These are phyloP conservation scores for Aureobasidium sp. DNA, from an alignment of 2,329 filamentous ascomycete genomes.

Conservation along the genomic window DNA sequence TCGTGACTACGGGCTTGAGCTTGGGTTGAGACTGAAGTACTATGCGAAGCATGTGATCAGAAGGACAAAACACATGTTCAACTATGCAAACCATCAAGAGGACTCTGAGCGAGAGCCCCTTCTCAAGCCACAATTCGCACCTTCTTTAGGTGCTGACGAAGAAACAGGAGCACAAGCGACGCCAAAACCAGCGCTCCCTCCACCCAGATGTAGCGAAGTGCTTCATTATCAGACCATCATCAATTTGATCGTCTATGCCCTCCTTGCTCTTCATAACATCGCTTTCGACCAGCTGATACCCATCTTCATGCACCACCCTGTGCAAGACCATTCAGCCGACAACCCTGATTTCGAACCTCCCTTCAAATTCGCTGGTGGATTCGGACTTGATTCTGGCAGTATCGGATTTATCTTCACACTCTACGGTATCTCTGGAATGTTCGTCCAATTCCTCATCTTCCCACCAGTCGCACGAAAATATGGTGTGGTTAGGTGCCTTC, in stretches of 20 bases:
- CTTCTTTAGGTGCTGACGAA: conserved; percentile 7
- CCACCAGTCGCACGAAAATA: conserved; percentile 64
- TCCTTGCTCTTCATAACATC: conserved; percentile 74
- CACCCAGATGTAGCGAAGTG: conserved; percentile 52
- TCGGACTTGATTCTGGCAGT: conserved; percentile 61
- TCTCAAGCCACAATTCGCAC: conserved; percentile 7
- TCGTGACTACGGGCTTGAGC: conserved; percentile 65
- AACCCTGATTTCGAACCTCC: conserved; percentile 57
- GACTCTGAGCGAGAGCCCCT: conserved; percentile 16
- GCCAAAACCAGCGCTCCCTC: conserved; percentile 21
- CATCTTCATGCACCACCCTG: conserved; percentile 77
- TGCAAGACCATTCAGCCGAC: conserved; percentile 41
- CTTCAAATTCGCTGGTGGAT: conserved; percentile 75
- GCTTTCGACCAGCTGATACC: conserved; percentile 83
- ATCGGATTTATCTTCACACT: conserved; percentile 83
- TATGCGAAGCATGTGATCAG: conserved; percentile 19
- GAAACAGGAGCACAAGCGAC: conserved; percentile 1
- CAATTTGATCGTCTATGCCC: conserved; percentile 69
- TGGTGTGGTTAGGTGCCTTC: conserved; percentile 69
- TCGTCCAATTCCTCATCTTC: conserved; percentile 82
- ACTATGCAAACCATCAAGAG: neutral
- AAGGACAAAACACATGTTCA: neutral
- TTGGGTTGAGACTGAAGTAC: conserved; percentile 59
- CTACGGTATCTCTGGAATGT: conserved; percentile 70
- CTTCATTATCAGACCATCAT: conserved; percentile 67